Percentiles rank a stretch among this genome's conserved stretches.
These are phyloP conservation scores for Amniculicola lignicola DNA, from an alignment of 495 filamentous ascomycete species.

Conservation along the genomic window DNA sequence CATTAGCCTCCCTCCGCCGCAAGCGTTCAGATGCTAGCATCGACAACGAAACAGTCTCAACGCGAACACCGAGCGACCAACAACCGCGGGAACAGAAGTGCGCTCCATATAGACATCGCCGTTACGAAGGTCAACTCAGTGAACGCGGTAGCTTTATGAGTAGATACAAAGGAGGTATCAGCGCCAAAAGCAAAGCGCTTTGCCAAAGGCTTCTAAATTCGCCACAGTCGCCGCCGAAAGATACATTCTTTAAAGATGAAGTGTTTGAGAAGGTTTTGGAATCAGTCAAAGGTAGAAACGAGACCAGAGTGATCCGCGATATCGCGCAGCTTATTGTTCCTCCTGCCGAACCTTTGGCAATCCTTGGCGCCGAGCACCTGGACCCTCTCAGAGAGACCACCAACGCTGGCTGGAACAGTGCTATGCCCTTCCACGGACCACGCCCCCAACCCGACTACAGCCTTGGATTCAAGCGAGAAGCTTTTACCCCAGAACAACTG, in stretches of 20 bases:
- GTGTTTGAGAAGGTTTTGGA: slow-evolving; percentile 11
- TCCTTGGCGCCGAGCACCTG: slow-evolving; percentile 14
- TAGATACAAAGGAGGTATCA: neutral
- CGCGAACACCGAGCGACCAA: neutral
- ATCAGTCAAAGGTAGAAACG: slow-evolving; percentile 18
- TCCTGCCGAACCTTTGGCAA: slow-evolving; percentile 11
- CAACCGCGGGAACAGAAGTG: neutral
- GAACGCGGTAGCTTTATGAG: neutral
- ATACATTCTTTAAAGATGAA: slow-evolving; percentile 6
- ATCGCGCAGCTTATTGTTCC: slow-evolving; percentile 18
- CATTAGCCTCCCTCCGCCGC: slow-evolving; percentile 1
- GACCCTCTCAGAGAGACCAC: slow-evolving; percentile 19
- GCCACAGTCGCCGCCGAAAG: neutral
- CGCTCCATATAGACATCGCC: neutral
- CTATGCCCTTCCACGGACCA: slow-evolving; percentile 21
- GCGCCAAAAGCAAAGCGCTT: neutral
- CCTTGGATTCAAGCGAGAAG: slow-evolving; percentile 31
- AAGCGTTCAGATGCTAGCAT: slow-evolving; percentile 6
- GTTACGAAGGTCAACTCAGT: neutral
- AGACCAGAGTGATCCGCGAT: slow-evolving; percentile 22
- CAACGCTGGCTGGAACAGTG: slow-evolving; percentile 17
- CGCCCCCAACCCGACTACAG: slow-evolving; percentile 35
- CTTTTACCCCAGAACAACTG: slow-evolving; percentile 25
- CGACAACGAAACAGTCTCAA: neutral
- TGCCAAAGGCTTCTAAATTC: neutral